Evolutionary conservation across 1,139 yeast species (phyloP), one percentile per base, ranked within the genome.

Genomic region (Pichia sp.): DNA sequence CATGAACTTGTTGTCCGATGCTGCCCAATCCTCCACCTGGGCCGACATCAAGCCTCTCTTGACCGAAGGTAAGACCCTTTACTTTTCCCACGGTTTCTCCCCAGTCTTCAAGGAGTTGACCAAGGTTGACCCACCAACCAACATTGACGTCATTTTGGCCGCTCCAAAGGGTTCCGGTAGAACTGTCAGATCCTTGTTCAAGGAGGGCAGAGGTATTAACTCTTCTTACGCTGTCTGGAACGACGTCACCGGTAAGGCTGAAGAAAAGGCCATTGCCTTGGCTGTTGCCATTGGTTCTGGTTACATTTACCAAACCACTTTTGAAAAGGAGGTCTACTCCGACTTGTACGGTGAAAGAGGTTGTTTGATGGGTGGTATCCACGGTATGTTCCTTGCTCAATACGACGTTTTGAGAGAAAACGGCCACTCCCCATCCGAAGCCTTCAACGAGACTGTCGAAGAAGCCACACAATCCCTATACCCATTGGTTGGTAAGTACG

Each of bases 151-250:
- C 68, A 93, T 93, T 78, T 83, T 93, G 72, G 99, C 93, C 71
- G 99, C 99, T 76, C 99, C 99, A 80, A 93, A 93, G 88, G 99
- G 99, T 75, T 92, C 98, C 64, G 99, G 99, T 79, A 90, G 99
- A 82, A 93, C 99, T 68, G 99, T 93, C 69, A 89, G 99, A 83
- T 86, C 98, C 63, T 82, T 93, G 72, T 93, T 93, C 93, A 92
- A 93, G 83, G 99, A 93, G 82, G 99, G 99, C 75, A 92, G 99
- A 81, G 99, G 99, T 84, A 93, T 93, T 76, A 93, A 93, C 93
- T 93, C 99, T 57, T 93, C 99, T 56, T 86, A 89, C 78, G 98
- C 98, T 67, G 97, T 95, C 74, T 93, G 97, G 97, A 95, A 93
- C 79, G 98, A 93, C 74, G 97, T 92, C 64, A 76, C 97, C 70